These are phyloP conservation scores for Staphylotrichum tortipilum DNA, from an alignment of 495 filamentous ascomycete species.

Conservation along the genomic window DNA sequence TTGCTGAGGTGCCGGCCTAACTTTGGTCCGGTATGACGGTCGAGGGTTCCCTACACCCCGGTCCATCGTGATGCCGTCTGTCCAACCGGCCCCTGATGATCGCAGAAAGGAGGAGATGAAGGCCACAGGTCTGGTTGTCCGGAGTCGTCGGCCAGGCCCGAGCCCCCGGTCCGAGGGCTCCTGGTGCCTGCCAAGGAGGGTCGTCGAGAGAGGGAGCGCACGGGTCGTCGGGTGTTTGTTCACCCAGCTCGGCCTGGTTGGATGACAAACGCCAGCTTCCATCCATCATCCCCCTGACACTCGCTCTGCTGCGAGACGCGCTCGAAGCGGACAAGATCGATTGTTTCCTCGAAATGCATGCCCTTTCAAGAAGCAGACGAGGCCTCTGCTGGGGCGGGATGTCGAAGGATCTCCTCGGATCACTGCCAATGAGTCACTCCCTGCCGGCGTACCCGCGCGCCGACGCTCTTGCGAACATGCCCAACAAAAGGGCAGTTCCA, in stretches of 20 bases:
- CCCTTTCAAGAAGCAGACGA: background rate
- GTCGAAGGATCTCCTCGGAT: background rate
- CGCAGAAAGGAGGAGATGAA: no score
- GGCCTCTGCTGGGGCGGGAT: no score
- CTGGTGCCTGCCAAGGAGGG: background rate
- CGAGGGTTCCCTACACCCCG: background rate
- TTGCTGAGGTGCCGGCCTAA: background rate
- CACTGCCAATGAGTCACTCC: background rate
- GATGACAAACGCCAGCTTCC: background rate
- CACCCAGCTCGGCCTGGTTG: no score
- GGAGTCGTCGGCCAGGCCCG: background rate
- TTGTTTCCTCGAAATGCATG: background rate
- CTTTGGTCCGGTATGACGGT: background rate
- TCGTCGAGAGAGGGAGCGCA: no score
- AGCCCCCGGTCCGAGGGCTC: background rate
- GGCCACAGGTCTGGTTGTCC: no score
- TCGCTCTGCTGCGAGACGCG: background rate
- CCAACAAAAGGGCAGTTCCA: no score
- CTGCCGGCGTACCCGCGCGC: background rate
- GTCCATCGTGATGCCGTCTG: background rate
- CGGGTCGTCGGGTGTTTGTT: no score
- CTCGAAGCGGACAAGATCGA: conserved; percentile 1
- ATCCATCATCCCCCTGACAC: background rate
- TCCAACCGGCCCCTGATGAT: no score
- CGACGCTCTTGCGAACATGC: no score